phyloP scores from a whole-genome alignment of 345 rosid genomes.

The Ceriops zippeliana region DNA sequence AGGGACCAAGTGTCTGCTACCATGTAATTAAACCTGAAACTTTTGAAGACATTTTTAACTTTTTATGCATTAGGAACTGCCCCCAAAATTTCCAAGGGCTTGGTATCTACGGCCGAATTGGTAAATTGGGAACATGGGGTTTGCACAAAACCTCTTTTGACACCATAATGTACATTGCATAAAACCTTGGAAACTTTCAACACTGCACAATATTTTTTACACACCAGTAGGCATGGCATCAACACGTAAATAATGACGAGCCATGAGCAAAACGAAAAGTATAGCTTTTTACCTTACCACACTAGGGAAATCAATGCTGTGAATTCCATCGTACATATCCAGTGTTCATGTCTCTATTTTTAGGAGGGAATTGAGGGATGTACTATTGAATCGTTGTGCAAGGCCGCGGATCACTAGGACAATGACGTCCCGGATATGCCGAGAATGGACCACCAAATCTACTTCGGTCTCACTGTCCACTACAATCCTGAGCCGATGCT shows the following conservation, averaged over 20 bases:
- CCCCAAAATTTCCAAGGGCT: too few relatives aligned
- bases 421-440: conserved; percentile 67
- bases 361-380: conserved; percentile 90
- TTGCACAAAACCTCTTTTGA: background rate
- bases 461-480: conserved; percentile 84
- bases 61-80: too few relatives aligned
- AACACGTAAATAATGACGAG: background rate
- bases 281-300: background rate
- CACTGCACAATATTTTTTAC: background rate
- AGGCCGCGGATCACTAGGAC: conserved; percentile 85
- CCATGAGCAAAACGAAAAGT: background rate
- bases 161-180: background rate
- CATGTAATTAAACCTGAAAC: too few relatives aligned
- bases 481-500: conserved; percentile 73
- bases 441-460: conserved; percentile 77
- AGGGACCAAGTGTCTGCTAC: too few relatives aligned
- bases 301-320: background rate
- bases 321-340: conserved; percentile 5
- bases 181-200: background rate
- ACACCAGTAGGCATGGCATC: background rate
- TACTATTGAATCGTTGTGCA: conserved; percentile 93
- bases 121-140: too few relatives aligned
- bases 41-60: too few relatives aligned
- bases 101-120: too few relatives aligned
- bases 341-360: conserved; percentile 55